Evolutionary conservation across 768 basidiomycete genomes (phyloP), one percentile per base, ranked within the genome.

Genomic region (Lactarius indigo): DNA sequence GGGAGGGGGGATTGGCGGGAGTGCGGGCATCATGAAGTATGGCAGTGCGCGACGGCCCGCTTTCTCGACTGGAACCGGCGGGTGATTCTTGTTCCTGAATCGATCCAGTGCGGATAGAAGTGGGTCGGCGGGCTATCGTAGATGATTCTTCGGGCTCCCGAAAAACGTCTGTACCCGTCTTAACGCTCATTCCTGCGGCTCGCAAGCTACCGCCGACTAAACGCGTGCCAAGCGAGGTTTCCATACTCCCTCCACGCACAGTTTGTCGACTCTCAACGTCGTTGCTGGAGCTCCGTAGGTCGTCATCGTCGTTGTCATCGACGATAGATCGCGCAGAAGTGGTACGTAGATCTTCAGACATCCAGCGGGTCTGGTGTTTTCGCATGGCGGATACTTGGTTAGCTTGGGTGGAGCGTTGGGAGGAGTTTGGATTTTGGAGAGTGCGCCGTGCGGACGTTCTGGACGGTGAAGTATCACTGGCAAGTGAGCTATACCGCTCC

Each of bases 141-240:
- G 60, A 17, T 17, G 56, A 31, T 15, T 59, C 44, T 42, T 66
- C 68, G 23, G 52, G 23, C 28, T 57, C 59, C 10, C 50, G 42
- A 23, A 83, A 83, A 6, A 78, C 75, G 61, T 81, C 78, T 39
- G 81, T 78, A 9, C 52, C 69, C 62, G 56, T 59, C 57, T 56
- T 68, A 64, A 73, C 81, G 35, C 80, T 82, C 64, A 92, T 77
- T 12, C 91, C 91, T 0, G 90, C 89, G 0, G 90, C 88, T 57
- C 87, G 81, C 65, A 92, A 72, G 18, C 85, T 86, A 74, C 91
- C 89, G 4, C 88, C 85, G 10, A 90, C 74, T 17, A 92, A 75
- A 70, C 83, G 87, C 64, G 89, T 76, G 13, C 84, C 81, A 18
- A 89, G 73, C 9, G 85, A 79, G 72, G 84, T 89, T 76, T 92